Evolutionary conservation across 305 asterid species (phyloP).

Genomic region (Coffea humblotiana): DNA sequence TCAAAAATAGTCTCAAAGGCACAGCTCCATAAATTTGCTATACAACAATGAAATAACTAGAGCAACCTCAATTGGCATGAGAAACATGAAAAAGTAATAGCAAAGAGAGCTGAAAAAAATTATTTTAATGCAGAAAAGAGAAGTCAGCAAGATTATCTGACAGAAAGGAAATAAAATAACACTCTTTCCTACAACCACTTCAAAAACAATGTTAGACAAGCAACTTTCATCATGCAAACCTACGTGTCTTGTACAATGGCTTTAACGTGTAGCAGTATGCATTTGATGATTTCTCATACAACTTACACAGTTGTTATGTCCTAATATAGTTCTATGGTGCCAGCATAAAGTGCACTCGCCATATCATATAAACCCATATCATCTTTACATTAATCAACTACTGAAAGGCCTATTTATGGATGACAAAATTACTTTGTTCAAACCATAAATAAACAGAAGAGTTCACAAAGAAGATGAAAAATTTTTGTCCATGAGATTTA

Average conservation of each 20-base stretch:
- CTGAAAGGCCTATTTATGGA: not conserved
- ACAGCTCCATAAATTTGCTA: not conserved
- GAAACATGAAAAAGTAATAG: not conserved
- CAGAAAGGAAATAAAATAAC: not conserved
- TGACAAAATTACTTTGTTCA: not conserved
- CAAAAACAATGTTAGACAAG: not conserved
- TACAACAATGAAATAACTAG: not conserved
- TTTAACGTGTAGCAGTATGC: not conserved
- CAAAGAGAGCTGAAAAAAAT: not conserved
- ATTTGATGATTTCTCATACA: not conserved
- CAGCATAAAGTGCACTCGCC: not conserved
- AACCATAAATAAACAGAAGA: not conserved
- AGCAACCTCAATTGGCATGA: not conserved
- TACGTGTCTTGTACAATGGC: not conserved
- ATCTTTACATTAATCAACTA: not conserved
- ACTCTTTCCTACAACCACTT: not conserved
- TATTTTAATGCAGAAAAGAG: not conserved
- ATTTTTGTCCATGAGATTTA: slow-evolving; percentile 11
- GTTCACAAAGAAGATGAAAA: not conserved
- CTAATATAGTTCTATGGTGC: not conserved
- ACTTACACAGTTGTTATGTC: not conserved
- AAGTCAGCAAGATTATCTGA: not conserved
- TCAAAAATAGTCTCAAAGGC: not conserved
- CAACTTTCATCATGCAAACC: not conserved
- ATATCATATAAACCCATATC: not conserved